Conservation (phyloP, 139 green algal species). For the Tetradesmus obliquus region DNA sequence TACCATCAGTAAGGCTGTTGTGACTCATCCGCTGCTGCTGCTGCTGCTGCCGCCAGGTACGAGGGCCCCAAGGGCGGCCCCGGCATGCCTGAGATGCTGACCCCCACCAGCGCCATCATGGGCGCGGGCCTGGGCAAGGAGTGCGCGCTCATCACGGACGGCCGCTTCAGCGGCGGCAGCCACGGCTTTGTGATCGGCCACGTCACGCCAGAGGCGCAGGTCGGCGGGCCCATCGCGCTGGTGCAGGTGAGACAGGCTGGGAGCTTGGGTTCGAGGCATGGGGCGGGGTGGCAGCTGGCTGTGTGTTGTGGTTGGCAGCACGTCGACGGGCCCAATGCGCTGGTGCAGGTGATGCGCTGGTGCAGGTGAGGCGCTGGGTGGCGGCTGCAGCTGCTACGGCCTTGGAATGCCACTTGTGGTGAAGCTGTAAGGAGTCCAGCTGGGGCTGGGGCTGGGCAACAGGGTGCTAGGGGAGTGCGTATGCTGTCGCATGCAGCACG, state of each 20-base stretch:
- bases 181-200: constrained; percentile 99
- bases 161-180: constrained; percentile 95
- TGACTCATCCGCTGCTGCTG: background rate
- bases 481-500: too few relatives aligned
- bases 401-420: too few relatives aligned
- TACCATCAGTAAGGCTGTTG: too few relatives aligned
- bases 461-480: too few relatives aligned
- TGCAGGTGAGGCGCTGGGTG: too few relatives aligned
- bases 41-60: constrained; percentile 64
- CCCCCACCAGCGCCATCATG: constrained; percentile 97
- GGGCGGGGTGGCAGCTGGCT: constrained; percentile 52
- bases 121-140: constrained; percentile 96
- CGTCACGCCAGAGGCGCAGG: constrained; percentile 94
- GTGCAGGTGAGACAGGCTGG: constrained; percentile 62
- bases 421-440: too few relatives aligned
- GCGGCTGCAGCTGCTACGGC: too few relatives aligned
- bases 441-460: too few relatives aligned
- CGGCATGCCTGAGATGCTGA: constrained; percentile 99
- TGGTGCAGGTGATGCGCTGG: constrained; percentile 67
- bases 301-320: constrained; percentile 72
- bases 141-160: constrained; percentile 97
- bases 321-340: constrained; percentile 88
- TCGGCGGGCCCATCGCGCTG: constrained; percentile 93
- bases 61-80: constrained; percentile 98
- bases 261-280: background rate